These are phyloP conservation scores for Leccinum barrowsii DNA, from an alignment of 768 basidiomycete species.

Conservation along the genomic window DNA sequence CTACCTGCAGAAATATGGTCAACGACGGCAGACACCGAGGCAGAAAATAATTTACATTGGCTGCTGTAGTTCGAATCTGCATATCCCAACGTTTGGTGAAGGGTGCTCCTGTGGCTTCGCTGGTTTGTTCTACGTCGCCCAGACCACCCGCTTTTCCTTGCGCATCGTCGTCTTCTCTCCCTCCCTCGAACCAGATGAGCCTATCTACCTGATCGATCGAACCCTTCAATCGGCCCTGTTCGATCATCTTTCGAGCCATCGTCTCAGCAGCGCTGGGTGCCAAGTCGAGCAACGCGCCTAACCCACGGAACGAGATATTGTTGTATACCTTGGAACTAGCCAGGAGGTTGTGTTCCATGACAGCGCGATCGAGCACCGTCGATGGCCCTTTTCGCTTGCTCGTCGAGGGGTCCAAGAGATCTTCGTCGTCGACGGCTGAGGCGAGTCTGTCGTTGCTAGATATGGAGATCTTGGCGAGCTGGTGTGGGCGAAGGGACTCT, in stretches of 20 bases:
- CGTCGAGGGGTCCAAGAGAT: conserved; percentile 47
- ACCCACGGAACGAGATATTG: conserved; percentile 93
- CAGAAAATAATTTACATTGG: conserved; percentile 55
- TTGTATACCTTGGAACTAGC: conserved; percentile 97
- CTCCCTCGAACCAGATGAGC: conserved; percentile 90
- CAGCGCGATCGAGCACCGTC: conserved; percentile 94
- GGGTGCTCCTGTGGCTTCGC: conserved; percentile 82
- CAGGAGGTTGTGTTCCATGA: conserved; percentile 98
- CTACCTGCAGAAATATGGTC: conserved; percentile 50
- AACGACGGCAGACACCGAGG: neutral
- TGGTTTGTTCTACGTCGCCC: conserved; percentile 81
- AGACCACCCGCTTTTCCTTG: conserved; percentile 94
- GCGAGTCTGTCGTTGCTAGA: conserved; percentile 80
- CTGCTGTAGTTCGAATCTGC: conserved; percentile 84
- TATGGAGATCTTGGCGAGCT: conserved; percentile 87
- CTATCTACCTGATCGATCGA: conserved; percentile 95
- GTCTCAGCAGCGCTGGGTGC: conserved; percentile 92
- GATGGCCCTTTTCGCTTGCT: conserved; percentile 88
- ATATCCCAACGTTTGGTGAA: conserved; percentile 96
- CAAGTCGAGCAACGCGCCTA: conserved; percentile 85
- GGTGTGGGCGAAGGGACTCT: conserved; percentile 82
- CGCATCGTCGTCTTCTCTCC: conserved; percentile 83
- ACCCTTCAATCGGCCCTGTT: conserved; percentile 90
- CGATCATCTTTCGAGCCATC: conserved; percentile 98
- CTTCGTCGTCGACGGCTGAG: conserved; percentile 58